A percentile compares a stretch with the other conserved stretches of the same genome.
Evolutionary conservation across 768 basidiomycete genomes (phyloP).

Genomic region (Boletus rufocinnamomeus): DNA sequence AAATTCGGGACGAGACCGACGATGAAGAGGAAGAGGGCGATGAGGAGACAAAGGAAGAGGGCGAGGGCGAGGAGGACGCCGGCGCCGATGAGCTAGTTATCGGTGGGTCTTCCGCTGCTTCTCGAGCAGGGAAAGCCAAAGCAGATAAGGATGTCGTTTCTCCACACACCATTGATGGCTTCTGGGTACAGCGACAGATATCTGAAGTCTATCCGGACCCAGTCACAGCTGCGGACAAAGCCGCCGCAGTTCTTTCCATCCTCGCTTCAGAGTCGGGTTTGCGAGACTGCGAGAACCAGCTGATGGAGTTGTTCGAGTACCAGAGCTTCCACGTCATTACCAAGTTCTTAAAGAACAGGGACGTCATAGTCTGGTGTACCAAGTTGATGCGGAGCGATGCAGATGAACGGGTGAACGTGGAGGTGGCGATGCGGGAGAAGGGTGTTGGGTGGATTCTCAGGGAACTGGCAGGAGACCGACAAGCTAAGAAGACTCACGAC

Average conservation of each 20-base stretch:
- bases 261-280: slow-evolving; percentile 84
- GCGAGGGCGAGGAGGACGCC: slow-evolving; percentile 46
- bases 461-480: slow-evolving; percentile 82
- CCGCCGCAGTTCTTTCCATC: slow-evolving; percentile 77
- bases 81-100: slow-evolving; percentile 77
- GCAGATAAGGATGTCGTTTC: slow-evolving; percentile 79
- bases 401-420: slow-evolving; percentile 88
- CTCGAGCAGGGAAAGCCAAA: slow-evolving; percentile 47
- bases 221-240: slow-evolving; percentile 91
- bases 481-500: slow-evolving; percentile 47
- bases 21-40: slow-evolving; percentile 64
- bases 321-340: slow-evolving; percentile 88
- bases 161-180: slow-evolving; percentile 90
- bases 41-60: slow-evolving; percentile 44
- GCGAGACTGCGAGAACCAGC: slow-evolving; percentile 92
- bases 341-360: slow-evolving; percentile 91
- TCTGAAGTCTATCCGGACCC: slow-evolving; percentile 92
- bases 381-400: slow-evolving; percentile 89
- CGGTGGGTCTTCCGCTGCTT: slow-evolving; percentile 61
- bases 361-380: slow-evolving; percentile 97
- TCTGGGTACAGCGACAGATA: slow-evolving; percentile 98
- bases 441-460: slow-evolving; percentile 94
- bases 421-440: slow-evolving; percentile 98
- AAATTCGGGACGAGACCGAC: slow-evolving; percentile 81
- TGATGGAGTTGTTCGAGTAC: slow-evolving; percentile 97